Conservation (phyloP, 202 grass and related monocot genomes). For the Carex sylvatica region DNA sequence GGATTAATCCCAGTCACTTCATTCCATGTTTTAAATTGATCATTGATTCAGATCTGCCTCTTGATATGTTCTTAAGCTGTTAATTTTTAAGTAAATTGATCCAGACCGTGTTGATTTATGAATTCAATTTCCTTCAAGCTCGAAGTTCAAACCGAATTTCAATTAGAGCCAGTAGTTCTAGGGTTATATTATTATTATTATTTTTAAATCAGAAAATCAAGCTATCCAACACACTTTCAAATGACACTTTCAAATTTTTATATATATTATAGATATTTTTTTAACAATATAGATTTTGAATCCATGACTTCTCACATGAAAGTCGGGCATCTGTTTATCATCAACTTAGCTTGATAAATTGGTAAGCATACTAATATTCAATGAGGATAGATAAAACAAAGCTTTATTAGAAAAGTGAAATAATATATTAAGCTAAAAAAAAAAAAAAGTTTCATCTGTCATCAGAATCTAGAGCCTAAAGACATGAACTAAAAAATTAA, state of each 20-base stretch:
- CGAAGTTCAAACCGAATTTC: not conserved
- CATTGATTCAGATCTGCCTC: not conserved
- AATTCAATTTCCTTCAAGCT: not conserved
- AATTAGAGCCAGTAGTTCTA: not conserved
- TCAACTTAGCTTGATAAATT: not conserved
- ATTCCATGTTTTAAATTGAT: not conserved
- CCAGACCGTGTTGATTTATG: not conserved
- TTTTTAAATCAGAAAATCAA: too few species aligned
- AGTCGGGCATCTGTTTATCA: not conserved
- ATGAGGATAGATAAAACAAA: not conserved
- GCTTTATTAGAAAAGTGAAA: not conserved
- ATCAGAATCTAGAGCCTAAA: not conserved
- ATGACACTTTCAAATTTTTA: too few species aligned
- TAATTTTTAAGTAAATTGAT: not conserved
- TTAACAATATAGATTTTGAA: too few species aligned
- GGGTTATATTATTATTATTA: not conserved
- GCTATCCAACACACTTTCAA: too few species aligned
- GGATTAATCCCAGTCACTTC: not conserved
- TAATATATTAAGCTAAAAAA: not conserved
- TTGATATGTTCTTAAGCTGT: not conserved
- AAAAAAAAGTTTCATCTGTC: not conserved
- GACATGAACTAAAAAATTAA: not conserved
- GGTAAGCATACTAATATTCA: not conserved
- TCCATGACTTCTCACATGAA: too few species aligned
- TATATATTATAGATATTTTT: too few species aligned